These are phyloP conservation scores for Fonticula alba DNA, from an alignment of 78 protist species.

Conservation along the genomic window DNA sequence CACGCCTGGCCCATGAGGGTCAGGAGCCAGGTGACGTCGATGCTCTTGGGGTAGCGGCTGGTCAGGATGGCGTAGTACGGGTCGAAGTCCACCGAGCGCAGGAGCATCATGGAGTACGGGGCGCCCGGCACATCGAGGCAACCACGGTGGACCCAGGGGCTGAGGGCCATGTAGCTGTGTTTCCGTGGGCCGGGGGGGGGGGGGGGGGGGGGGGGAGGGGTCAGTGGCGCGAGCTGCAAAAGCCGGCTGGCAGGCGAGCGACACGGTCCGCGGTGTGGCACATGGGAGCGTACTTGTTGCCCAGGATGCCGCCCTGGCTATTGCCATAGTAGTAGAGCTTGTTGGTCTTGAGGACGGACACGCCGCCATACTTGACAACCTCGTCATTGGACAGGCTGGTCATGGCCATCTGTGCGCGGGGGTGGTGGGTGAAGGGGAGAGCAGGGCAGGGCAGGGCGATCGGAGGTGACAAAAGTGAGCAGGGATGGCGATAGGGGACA, in stretches of 20 bases:
- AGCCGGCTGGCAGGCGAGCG: not conserved
- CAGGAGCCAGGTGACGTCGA: not conserved
- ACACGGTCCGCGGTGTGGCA: not conserved
- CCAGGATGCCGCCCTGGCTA: not conserved
- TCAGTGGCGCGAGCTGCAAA: not conserved
- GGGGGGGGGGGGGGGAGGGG: not conserved
- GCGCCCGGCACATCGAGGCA: not conserved
- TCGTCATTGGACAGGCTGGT: not conserved
- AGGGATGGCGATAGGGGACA: too few species aligned
- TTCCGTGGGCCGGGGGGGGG: not conserved
- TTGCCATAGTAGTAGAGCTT: not conserved
- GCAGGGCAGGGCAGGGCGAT: too few species aligned
- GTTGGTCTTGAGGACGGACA: not conserved
- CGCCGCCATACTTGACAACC: not conserved
- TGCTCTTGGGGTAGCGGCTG: not conserved
- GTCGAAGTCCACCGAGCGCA: slow-evolving; percentile 1
- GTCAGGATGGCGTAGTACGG: not conserved
- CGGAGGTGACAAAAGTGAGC: too few species aligned
- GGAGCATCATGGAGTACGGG: not conserved
- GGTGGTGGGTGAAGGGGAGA: not conserved
- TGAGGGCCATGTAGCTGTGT: slow-evolving; percentile 1
- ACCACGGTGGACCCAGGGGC: not conserved
- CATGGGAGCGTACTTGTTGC: not conserved
- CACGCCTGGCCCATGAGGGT: not conserved
- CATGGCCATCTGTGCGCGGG: not conserved